Base-by-base conservation (phyloP, 2,329 filamentous ascomycete species). In the Alternaria arborescens region DNA sequence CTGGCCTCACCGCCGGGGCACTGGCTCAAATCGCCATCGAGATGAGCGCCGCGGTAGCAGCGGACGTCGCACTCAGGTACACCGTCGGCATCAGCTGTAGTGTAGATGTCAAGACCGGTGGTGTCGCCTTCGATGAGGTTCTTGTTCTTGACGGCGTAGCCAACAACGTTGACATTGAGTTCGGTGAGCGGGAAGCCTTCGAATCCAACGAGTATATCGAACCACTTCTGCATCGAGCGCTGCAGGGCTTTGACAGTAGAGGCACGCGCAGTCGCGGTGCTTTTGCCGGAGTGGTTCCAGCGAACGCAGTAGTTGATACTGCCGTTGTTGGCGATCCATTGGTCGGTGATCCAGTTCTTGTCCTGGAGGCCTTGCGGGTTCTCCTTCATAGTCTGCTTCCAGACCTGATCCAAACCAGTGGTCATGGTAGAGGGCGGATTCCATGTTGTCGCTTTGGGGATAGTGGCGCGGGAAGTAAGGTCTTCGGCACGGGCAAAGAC, bases 21-120 rank as follows among this genome's bases (percentile, higher is more conserved):
- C 30, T 72, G 64, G 59, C 68, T 72, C 66, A 83, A 80, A 55
- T 82, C 75, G 11, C 73, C 73, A 42, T 82, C 71, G 57, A 81
- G 77, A 69, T 83, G 79, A 67, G 79, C 79, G 68, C 78, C 80
- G 44, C 81, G 79, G 38, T 80, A 80, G 62, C 82, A 83, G 14
- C 74, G 68, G 26, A 71, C 63, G 38, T 77, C 75, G 66, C 82
- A 84, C 67, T 83, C 73, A 1, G 81, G 80, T 20, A 79, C 73
- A 2, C 81, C 81, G 1, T 77, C 79, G 1, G 50, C 55, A 53
- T 83, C 81, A 5, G 61, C 69, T 14, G 76, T 77, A 5, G 79
- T 83, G 71, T 83, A 82, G 55, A 83, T 74, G 43, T 80, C 73
- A 16, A 81, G 72, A 18, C 75, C 76, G 1, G 56, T 55, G 7